phyloP scores from a whole-genome alignment of 805 yeast genomes.

The Suhomyces faveliae region DNA sequence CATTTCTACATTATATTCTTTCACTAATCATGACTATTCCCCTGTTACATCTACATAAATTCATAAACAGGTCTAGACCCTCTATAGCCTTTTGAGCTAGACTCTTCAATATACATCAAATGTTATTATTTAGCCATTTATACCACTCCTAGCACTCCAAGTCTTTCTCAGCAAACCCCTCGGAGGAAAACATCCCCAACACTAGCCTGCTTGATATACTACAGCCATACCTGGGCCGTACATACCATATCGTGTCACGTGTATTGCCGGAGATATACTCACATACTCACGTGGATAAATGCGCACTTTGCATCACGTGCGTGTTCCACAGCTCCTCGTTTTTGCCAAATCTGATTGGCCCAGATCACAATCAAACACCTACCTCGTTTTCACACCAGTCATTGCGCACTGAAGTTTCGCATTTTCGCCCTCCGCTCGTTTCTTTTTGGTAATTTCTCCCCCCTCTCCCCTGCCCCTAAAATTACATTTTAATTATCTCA shows the following conservation, averaged over 20 bases:
- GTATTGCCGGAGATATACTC: background rate
- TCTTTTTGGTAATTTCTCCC: constrained; percentile 1
- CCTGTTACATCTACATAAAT: background rate
- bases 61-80: background rate
- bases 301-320: too few relatives aligned
- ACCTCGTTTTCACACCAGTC: background rate
- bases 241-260: background rate
- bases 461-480: constrained; percentile 4
- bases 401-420: background rate
- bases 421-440: background rate
- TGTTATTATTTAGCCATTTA: background rate
- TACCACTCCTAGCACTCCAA: too few relatives aligned
- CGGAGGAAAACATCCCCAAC: too few relatives aligned
- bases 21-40: background rate
- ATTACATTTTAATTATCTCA: constrained; percentile 5
- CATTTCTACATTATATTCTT: background rate
- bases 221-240: background rate
- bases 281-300: too few relatives aligned
- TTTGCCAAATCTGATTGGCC: constrained; percentile 7
- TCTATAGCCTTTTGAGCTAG: background rate
- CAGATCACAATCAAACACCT: background rate
- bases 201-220: background rate
- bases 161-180: too few relatives aligned
- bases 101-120: background rate
- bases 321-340: background rate